phyloP scores from a whole-genome alignment of 116 monocot genomes.

The Posidonia oceanica region DNA sequence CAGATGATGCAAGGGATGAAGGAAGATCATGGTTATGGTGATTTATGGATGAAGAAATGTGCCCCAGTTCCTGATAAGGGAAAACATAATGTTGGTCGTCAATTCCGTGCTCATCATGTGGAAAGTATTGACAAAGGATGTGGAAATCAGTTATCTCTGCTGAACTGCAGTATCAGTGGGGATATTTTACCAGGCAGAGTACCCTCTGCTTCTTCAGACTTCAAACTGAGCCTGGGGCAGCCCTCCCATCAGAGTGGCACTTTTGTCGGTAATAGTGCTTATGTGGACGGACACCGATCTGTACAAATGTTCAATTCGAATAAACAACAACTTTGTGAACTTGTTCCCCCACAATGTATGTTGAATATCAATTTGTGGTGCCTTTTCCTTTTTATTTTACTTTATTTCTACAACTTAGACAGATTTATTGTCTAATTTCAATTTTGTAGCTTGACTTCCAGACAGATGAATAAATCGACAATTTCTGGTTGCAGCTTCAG shows the following conservation, averaged over 20 bases:
- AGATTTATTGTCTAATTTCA: not conserved
- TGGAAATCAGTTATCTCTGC: slow-evolving; percentile 10
- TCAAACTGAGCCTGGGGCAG: slow-evolving; percentile 78
- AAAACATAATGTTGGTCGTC: slow-evolving; percentile 17
- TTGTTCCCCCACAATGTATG: slow-evolving; percentile 29
- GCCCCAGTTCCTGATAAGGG: slow-evolving; percentile 10
- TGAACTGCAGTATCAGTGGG: not conserved
- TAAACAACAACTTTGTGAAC: slow-evolving; percentile 14
- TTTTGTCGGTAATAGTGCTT: slow-evolving; percentile 15
- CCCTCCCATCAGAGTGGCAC: slow-evolving; percentile 38
- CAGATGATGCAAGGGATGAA: slow-evolving; percentile 6
- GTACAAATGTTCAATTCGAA: slow-evolving; percentile 13
- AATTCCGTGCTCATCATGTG: slow-evolving; percentile 12
- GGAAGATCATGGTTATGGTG: slow-evolving; percentile 11
- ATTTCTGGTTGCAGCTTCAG: slow-evolving; percentile 35
- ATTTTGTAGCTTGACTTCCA: not conserved
- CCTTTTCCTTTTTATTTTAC: slow-evolving; percentile 6
- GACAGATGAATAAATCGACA: not conserved
- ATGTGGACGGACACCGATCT: not conserved
- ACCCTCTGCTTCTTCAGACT: slow-evolving; percentile 28
- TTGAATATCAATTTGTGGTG: slow-evolving; percentile 2
- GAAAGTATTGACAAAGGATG: slow-evolving; percentile 7
- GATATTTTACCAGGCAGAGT: not conserved
- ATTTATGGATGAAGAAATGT: slow-evolving; percentile 9
- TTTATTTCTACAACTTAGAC: slow-evolving; percentile 1